A percentile compares a stretch with the other conserved stretches of the same genome.
Evolutionary conservation across 768 basidiomycete species (phyloP).

Genomic region (Suillus occidentalis): DNA sequence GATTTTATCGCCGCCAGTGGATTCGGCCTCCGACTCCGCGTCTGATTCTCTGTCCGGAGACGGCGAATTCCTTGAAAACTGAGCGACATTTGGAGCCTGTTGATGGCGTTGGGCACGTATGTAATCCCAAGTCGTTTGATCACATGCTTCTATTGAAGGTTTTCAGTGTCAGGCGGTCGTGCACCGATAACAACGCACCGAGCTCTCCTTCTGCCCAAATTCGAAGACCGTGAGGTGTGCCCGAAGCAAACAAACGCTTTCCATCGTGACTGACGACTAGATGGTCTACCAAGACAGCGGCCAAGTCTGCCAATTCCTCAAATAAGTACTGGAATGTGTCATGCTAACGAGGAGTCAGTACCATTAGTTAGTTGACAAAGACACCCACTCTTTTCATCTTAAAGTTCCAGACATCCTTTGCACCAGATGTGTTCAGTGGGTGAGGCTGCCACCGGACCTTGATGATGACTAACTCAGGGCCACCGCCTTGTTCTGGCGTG

Average conservation of each 20-base stretch:
- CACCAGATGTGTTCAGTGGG: constrained; percentile 47
- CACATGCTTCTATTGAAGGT: constrained; percentile 57
- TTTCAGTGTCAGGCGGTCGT: constrained; percentile 11
- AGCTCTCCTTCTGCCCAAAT: constrained; percentile 71
- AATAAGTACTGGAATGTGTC: constrained; percentile 67
- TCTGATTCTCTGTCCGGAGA: constrained; percentile 17
- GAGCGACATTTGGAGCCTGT: constrained; percentile 15
- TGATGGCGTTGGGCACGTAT: constrained; percentile 43
- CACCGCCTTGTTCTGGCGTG: constrained; percentile 29
- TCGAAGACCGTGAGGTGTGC: constrained; percentile 61
- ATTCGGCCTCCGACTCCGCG: constrained; percentile 37
- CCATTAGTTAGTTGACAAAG: background rate
- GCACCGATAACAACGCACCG: constrained; percentile 40
- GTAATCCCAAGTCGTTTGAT: constrained; percentile 62
- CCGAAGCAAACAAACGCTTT: constrained; percentile 66
- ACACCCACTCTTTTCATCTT: constrained; percentile 57
- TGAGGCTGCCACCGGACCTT: constrained; percentile 67
- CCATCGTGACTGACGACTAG: constrained; percentile 63
- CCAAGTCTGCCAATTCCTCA: constrained; percentile 64
- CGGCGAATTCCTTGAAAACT: constrained; percentile 15
- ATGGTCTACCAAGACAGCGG: constrained; percentile 46
- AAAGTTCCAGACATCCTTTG: constrained; percentile 48
- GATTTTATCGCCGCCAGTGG: constrained; percentile 48
- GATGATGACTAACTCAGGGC: constrained; percentile 44
- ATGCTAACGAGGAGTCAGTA: constrained; percentile 39